Evolutionary conservation across 2,329 filamentous ascomycete genomes (phyloP).

Genomic region (Aspergillus felis): DNA sequence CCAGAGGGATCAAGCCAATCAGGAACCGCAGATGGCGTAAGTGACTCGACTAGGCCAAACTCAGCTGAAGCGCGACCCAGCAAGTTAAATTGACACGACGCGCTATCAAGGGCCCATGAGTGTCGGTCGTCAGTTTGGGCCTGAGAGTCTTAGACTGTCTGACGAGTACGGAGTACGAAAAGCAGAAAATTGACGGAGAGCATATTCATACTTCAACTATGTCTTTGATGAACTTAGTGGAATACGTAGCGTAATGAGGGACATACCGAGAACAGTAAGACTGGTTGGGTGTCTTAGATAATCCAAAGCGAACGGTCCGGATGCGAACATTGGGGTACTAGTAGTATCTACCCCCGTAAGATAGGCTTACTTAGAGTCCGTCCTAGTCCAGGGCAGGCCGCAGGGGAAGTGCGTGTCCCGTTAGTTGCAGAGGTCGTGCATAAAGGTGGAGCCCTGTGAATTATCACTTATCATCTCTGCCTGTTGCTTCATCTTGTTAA

Average conservation of each 20-base stretch:
- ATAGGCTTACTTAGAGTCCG: neutral
- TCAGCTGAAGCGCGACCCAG: constrained; percentile 11
- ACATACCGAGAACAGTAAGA: constrained; percentile 2
- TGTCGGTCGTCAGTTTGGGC: neutral
- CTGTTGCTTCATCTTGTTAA: neutral
- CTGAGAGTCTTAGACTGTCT: neutral
- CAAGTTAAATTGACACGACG: constrained; percentile 16
- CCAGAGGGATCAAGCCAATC: neutral
- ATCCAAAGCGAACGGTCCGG: neutral
- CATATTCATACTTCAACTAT: neutral
- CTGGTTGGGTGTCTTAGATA: neutral
- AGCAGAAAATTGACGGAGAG: neutral
- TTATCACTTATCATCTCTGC: neutral
- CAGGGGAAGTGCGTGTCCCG: neutral
- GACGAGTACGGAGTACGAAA: neutral
- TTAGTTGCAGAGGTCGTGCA: neutral
- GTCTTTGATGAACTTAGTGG: neutral
- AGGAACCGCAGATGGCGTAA: neutral
- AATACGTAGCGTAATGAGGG: neutral
- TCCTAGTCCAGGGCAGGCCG: neutral
- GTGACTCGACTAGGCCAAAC: neutral
- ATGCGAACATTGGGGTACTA: neutral
- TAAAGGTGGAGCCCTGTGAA: neutral
- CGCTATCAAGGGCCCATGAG: constrained; percentile 11
- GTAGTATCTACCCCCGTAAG: neutral